Evolutionary conservation across 352 stramenopile genomes (phyloP), one percentile per base, ranked within the genome.

Genomic region (Aphanomyces stellatus): DNA sequence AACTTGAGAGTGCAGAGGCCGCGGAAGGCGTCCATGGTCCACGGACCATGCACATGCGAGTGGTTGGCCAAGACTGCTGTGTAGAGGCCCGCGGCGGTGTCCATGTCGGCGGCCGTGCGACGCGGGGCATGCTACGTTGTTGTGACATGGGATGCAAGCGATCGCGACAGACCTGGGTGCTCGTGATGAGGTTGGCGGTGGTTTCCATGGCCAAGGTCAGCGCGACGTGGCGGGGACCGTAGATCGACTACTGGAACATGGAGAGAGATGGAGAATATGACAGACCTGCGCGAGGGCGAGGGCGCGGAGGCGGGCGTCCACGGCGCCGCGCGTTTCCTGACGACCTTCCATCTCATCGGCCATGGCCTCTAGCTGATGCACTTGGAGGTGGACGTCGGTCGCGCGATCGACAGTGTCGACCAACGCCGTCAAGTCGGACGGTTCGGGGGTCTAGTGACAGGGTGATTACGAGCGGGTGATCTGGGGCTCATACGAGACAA

Each of bases 401-500:
- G 7, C 19, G 49, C 22, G 17, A 35, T 15, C 28, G 19, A 40
- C 22, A 1, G 49, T 17, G 22, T 33, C 13, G 4, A 33, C 17
- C 30, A 31, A 22, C 28, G 28, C 28, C 2, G 53, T 27, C 30
- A 27, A 25, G 10, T 35, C 30, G 28, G 34, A 5, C 13, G 28
- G 24, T 28, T 46, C 53, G 5, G 34, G 17, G 4, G 53, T 30
- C 53, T 62, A 28, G 28, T n/a, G n/a, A n/a, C n/a, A n/a, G n/a
- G n/a, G n/a, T n/a, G n/a, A n/a, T n/a, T n/a, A n/a, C n/a, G n/a
- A n/a, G n/a, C n/a, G n/a, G n/a, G n/a, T n/a, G n/a, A n/a, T n/a
- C n/a, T n/a, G n/a, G n/a, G n/a, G n/a, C n/a, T n/a, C n/a, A 5
- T 40, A 64, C 55, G 7, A 22, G n/a, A 34, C 72, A 77, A 2